Conservation (phyloP, 2,329 filamentous ascomycete genomes). For the Talaromyces sp. region DNA sequence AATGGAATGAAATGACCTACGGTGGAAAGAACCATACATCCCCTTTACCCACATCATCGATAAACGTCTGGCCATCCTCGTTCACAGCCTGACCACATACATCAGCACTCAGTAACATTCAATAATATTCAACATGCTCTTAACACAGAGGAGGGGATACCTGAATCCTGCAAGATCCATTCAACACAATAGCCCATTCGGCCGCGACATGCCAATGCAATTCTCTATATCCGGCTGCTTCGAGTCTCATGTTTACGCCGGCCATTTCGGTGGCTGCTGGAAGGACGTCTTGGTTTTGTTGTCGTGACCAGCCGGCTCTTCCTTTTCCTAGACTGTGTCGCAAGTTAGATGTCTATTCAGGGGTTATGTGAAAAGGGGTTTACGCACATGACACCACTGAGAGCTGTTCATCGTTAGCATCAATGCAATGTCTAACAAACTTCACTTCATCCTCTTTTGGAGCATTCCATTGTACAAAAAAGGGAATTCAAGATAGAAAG, state of each 20-base stretch:
- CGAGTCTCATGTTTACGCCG: slow-evolving; percentile 56
- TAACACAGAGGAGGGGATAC: slow-evolving; percentile 17
- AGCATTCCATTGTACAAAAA: too few species aligned
- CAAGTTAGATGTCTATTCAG: background rate
- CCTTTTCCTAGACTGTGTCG: slow-evolving; percentile 38
- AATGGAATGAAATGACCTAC: slow-evolving; percentile 19
- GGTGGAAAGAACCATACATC: slow-evolving; percentile 79
- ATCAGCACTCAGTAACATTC: too few species aligned
- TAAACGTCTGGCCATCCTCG: slow-evolving; percentile 65
- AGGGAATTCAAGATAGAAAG: too few species aligned
- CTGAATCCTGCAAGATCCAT: slow-evolving; percentile 36
- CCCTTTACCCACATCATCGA: slow-evolving; percentile 70
- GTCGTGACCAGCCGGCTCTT: slow-evolving; percentile 50
- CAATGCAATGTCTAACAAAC: too few species aligned
- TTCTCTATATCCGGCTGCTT: slow-evolving; percentile 56
- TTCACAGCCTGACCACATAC: slow-evolving; percentile 26
- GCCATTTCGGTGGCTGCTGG: slow-evolving; percentile 50
- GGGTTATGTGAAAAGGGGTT: background rate
- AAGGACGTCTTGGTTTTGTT: slow-evolving; percentile 51
- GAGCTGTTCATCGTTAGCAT: slow-evolving; percentile 18
- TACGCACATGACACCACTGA: slow-evolving; percentile 44
- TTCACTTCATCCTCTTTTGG: too few species aligned
- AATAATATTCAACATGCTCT: too few species aligned
- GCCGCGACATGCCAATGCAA: slow-evolving; percentile 50
- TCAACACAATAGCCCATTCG: slow-evolving; percentile 38